Evolutionary conservation across 495 filamentous ascomycete species (phyloP).

Genomic region (Penicillium lagena): DNA sequence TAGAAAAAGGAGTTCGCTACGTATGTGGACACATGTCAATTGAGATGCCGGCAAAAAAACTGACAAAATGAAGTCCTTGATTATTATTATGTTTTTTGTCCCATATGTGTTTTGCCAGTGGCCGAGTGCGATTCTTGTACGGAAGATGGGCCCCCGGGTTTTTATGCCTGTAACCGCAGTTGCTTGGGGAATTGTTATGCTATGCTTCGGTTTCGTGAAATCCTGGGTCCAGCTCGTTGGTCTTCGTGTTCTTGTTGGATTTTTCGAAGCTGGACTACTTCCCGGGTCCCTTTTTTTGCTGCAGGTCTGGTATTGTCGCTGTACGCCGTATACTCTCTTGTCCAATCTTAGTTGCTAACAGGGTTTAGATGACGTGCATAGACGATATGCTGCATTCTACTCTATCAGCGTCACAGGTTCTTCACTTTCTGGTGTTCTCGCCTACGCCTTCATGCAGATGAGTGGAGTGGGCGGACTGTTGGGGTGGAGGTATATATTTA

Average conservation of each 20-base stretch:
- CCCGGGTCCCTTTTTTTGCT: conserved; percentile 10
- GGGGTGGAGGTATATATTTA: conserved; percentile 50
- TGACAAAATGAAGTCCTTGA: too few relatives aligned
- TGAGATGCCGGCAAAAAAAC: too few relatives aligned
- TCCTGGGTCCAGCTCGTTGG: conserved; percentile 39
- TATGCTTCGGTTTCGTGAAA: conserved; percentile 41
- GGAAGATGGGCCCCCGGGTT: too few relatives aligned
- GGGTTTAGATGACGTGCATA: conserved; percentile 29
- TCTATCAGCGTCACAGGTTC: conserved; percentile 45
- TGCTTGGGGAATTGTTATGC: too few relatives aligned
- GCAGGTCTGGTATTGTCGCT: conserved; percentile 6
- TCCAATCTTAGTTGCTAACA: neutral
- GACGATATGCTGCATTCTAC: conserved; percentile 53
- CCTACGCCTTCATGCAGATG: conserved; percentile 51
- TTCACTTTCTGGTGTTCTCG: conserved; percentile 49
- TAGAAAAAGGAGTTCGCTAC: too few relatives aligned
- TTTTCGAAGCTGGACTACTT: conserved; percentile 45
- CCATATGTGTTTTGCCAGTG: conserved; percentile 16
- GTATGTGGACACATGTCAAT: too few relatives aligned
- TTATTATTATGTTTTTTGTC: too few relatives aligned
- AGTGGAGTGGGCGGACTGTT: conserved; percentile 25
- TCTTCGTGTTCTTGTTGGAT: conserved; percentile 47
- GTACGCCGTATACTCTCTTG: neutral
- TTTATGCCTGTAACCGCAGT: too few relatives aligned
- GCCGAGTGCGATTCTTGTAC: too few relatives aligned